Evolutionary conservation across 2,329 filamentous ascomycete genomes (phyloP), one percentile per base, ranked within the genome.

Genomic region (Cladophialophora exuberans): DNA sequence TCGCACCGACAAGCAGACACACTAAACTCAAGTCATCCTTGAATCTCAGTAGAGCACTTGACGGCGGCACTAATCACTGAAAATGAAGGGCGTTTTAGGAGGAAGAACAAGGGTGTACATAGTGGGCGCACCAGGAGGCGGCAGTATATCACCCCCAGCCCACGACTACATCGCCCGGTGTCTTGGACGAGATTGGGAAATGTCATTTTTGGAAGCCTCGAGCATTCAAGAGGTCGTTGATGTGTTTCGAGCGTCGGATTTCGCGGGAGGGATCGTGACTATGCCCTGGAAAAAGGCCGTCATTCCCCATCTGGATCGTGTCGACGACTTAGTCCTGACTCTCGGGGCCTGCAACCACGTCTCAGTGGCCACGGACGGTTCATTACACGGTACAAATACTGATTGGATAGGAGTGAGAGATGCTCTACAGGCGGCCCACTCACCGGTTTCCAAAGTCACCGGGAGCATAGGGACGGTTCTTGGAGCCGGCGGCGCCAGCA

Each of bases 401-500:
- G 74, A 77, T 54, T 76, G 73, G 73, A 57, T 68, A 1, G 73
- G 75, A 1, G 69, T 77, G 47, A 67, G 67, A 33, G 69, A 66
- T 4, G 74, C n/a, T 71, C 73, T 47, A 31, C 72, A 26, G 31
- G 54, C 56, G 11, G 67, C 72, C 20, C 71, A 70, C 2, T 70
- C 72, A 1, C 57, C 59, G 1, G 28, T 28, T 10, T 11, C 9
- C n/a, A 11, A n/a, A 6, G 22, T 17, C 4, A 67, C 70, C 6
- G 83, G 83, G 54, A 79, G 74, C 1, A 79, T 77, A 3, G 80
- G 76, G 7, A 66, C 83, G 5, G 72, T 84, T 4, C 74, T 82
- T 57, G 81, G 81, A 13, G 79, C 81, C 13, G 81, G 81, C 38
- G 88, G 89, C 6, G 91, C 91, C 87, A 88, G 87, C 7, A 79